Evolutionary conservation across 1,284 basidiomycete species (phyloP).

Genomic region (Apiotrichum gracile): DNA sequence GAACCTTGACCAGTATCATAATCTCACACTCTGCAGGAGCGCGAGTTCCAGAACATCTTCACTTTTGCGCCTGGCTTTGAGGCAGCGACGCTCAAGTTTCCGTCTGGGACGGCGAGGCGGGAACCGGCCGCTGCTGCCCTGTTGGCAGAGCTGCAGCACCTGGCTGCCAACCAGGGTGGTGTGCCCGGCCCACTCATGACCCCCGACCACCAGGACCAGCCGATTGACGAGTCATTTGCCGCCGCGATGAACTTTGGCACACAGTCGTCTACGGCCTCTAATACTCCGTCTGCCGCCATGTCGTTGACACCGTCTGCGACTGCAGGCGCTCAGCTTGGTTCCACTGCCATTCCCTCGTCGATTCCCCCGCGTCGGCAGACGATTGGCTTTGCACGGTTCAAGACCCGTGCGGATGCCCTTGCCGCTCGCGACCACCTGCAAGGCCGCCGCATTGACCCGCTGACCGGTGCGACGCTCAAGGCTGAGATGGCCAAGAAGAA

Average conservation of each 20-base stretch:
- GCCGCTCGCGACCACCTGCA: constrained; percentile 84
- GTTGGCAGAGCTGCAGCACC: constrained; percentile 35
- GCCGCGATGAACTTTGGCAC: constrained; percentile 32
- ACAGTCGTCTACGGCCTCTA: constrained; percentile 33
- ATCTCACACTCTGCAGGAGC: constrained; percentile 58
- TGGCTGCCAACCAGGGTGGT: constrained; percentile 30
- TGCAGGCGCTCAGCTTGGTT: constrained; percentile 28
- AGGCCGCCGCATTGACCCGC: constrained; percentile 85
- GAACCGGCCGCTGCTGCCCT: constrained; percentile 26
- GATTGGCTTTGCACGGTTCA: constrained; percentile 96
- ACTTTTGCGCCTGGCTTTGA: constrained; percentile 94
- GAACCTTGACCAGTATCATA: background rate
- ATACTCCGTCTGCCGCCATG: constrained; percentile 43
- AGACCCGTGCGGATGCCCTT: constrained; percentile 77
- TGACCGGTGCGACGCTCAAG: constrained; percentile 88
- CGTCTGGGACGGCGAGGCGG: constrained; percentile 46
- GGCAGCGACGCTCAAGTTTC: constrained; percentile 94
- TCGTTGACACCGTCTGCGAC: constrained; percentile 52
- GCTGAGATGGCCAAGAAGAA: constrained; percentile 99
- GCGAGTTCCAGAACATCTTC: constrained; percentile 99
- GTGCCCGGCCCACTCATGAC: constrained; percentile 3
- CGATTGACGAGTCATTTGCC: constrained; percentile 37
- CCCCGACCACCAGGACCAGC: constrained; percentile 12
- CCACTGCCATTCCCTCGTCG: constrained; percentile 16
- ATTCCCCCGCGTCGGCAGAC: constrained; percentile 63